phyloP scores from a whole-genome alignment of 345 rosid species.

The Salix brachista region DNA sequence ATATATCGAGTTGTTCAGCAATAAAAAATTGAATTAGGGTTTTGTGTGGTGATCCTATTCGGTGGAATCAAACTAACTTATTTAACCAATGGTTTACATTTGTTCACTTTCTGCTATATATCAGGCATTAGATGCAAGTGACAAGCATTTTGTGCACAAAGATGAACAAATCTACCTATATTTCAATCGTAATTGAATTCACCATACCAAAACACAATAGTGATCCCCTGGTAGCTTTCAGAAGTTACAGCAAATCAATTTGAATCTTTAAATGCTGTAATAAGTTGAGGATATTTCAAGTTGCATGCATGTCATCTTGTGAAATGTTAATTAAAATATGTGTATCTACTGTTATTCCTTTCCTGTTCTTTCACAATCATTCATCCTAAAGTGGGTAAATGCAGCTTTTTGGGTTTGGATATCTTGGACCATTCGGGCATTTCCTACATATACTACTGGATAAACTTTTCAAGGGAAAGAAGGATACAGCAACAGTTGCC shows the following conservation, averaged over 20 bases:
- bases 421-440: constrained; percentile 87
- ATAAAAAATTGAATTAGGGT: no score
- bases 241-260: background rate
- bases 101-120: background rate
- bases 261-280: background rate
- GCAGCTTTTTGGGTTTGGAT: constrained; percentile 77
- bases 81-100: background rate
- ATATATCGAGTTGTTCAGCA: no score
- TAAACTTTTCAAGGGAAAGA: constrained; percentile 86
- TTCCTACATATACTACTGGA: constrained; percentile 64
- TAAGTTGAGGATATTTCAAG: background rate
- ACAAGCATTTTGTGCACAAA: background rate
- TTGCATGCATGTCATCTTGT: background rate
- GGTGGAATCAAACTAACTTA: background rate
- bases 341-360: background rate
- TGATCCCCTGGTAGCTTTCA: background rate
- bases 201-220: background rate
- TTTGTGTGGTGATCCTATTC: no score
- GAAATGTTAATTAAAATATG: background rate
- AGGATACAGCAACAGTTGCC: constrained; percentile 75
- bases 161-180: background rate
- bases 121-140: background rate
- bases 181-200: background rate
- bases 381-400: constrained; percentile 8
- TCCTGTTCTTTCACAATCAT: background rate